These are phyloP conservation scores for Fusarium tjaetaba DNA, from an alignment of 2,329 filamentous ascomycete genomes.

Conservation along the genomic window DNA sequence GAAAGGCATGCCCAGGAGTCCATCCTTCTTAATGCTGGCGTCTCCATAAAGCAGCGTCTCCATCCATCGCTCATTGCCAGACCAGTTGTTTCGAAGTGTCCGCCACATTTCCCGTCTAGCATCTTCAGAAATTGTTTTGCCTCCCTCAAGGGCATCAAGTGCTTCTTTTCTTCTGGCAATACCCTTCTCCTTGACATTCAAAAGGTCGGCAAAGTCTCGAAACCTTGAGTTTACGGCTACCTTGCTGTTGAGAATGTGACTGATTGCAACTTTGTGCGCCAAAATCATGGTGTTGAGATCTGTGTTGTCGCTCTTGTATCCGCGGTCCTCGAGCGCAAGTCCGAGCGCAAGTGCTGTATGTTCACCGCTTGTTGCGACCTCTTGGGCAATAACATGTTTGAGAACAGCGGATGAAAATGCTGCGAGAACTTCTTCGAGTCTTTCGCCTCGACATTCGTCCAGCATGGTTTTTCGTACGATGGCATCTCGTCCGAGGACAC, in stretches of 20 bases:
- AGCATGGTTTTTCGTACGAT: conserved; percentile 93
- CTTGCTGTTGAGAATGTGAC: conserved; percentile 67
- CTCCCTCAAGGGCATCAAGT: conserved; percentile 47
- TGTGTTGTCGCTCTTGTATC: conserved; percentile 63
- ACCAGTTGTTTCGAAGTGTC: conserved; percentile 77
- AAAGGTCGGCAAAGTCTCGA: conserved; percentile 69
- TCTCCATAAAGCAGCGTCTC: conserved; percentile 76
- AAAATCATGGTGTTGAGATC: conserved; percentile 74
- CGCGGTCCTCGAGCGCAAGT: conserved; percentile 68
- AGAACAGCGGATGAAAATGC: conserved; percentile 86
- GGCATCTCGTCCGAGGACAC: conserved; percentile 79
- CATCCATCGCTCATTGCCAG: conserved; percentile 79
- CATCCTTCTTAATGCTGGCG: conserved; percentile 63
- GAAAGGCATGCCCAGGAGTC: conserved; percentile 73
- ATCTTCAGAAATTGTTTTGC: conserved; percentile 53
- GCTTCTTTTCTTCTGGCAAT: conserved; percentile 65
- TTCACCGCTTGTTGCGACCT: conserved; percentile 50
- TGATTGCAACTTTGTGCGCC: conserved; percentile 76
- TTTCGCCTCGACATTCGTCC: conserved; percentile 93
- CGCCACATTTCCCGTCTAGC: conserved; percentile 64
- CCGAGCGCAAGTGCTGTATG: conserved; percentile 61
- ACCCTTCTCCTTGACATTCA: conserved; percentile 70
- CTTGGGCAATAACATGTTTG: conserved; percentile 69
- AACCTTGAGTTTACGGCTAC: conserved; percentile 68
- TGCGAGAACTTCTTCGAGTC: conserved; percentile 86